Conservation (phyloP, 106 monocot genomes). For the Xerophyta viscosa region DNA sequence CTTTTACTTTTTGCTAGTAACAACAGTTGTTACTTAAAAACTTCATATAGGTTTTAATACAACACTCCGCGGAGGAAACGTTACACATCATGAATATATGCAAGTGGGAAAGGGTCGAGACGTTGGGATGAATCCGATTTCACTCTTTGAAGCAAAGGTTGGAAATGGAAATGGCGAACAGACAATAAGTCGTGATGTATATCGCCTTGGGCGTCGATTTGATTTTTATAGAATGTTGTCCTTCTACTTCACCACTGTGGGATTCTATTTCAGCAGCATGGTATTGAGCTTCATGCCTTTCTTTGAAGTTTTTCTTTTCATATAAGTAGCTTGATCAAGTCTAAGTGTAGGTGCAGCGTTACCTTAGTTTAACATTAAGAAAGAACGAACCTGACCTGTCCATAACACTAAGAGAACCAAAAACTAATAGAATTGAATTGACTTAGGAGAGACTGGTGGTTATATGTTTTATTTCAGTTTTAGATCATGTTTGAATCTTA, state of each 20-base stretch:
- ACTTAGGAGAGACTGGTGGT: too few relatives aligned
- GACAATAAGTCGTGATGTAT: slow-evolving; percentile 86
- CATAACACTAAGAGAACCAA: too few relatives aligned
- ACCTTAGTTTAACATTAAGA: too few relatives aligned
- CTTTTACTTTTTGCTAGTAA: too few relatives aligned
- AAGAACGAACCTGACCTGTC: too few relatives aligned
- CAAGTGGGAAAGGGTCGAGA: slow-evolving; percentile 98
- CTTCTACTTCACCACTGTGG: slow-evolving; percentile 91
- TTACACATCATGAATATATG: slow-evolving; percentile 98
- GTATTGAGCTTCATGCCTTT: slow-evolving; percentile 45
- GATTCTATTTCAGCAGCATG: slow-evolving; percentile 97
- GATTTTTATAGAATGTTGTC: slow-evolving; percentile 99
- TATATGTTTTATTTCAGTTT: too few relatives aligned
- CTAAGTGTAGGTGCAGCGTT: too few relatives aligned
- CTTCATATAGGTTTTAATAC: slow-evolving; percentile 75
- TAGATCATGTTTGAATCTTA: too few relatives aligned
- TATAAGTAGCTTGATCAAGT: too few relatives aligned
- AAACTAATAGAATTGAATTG: too few relatives aligned
- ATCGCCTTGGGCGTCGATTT: slow-evolving; percentile 88
- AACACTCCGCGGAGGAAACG: slow-evolving; percentile 83
- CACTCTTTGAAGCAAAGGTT: slow-evolving; percentile 97
- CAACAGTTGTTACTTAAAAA: too few relatives aligned
- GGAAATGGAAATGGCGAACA: slow-evolving; percentile 97
- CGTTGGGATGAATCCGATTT: slow-evolving; percentile 97
- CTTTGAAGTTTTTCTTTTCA: neutral